Evolutionary conservation across 1,139 yeast genomes (phyloP).

Genomic region (Magnusiomyces suaveolens): DNA sequence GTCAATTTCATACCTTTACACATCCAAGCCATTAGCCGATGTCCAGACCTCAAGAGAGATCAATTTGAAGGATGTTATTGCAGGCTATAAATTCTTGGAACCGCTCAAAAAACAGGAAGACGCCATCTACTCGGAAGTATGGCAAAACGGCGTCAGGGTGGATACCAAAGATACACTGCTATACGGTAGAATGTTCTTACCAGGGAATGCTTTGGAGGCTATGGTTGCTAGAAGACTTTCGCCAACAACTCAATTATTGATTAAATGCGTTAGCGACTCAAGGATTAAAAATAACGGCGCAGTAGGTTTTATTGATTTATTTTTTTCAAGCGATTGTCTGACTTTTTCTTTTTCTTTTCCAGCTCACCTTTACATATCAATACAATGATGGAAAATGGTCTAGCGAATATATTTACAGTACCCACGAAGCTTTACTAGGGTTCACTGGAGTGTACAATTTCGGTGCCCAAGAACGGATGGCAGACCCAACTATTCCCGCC

Average conservation of each 20-base stretch:
- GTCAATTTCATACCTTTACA: slow-evolving; percentile 70
- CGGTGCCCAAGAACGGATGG: slow-evolving; percentile 29
- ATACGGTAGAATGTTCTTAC: slow-evolving; percentile 84
- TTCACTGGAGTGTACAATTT: slow-evolving; percentile 69
- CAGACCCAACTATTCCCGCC: slow-evolving; percentile 31
- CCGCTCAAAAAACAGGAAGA: slow-evolving; percentile 32
- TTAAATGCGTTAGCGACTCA: slow-evolving; percentile 70
- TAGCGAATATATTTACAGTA: slow-evolving; percentile 74
- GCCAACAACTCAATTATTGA: slow-evolving; percentile 50
- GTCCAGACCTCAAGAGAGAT: slow-evolving; percentile 46
- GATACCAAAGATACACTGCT: slow-evolving; percentile 35
- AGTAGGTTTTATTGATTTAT: slow-evolving; percentile 16
- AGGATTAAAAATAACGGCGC: slow-evolving; percentile 47
- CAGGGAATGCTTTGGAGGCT: slow-evolving; percentile 81
- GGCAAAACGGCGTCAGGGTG: slow-evolving; percentile 29
- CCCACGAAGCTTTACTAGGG: slow-evolving; percentile 83
- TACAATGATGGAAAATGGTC: slow-evolving; percentile 54
- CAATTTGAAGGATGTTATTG: slow-evolving; percentile 61
- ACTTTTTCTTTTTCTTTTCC: slow-evolving; percentile 9
- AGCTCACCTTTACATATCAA: slow-evolving; percentile 61
- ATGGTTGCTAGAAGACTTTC: slow-evolving; percentile 65
- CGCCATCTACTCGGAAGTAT: slow-evolving; percentile 24
- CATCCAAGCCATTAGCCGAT: slow-evolving; percentile 46
- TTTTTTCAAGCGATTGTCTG: slow-evolving; percentile 32
- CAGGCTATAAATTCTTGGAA: slow-evolving; percentile 61